A percentile compares a stretch with the other conserved stretches of the same genome.
phyloP scores from a whole-genome alignment of 352 stramenopile genomes.

The Blastocystis sp. region DNA sequence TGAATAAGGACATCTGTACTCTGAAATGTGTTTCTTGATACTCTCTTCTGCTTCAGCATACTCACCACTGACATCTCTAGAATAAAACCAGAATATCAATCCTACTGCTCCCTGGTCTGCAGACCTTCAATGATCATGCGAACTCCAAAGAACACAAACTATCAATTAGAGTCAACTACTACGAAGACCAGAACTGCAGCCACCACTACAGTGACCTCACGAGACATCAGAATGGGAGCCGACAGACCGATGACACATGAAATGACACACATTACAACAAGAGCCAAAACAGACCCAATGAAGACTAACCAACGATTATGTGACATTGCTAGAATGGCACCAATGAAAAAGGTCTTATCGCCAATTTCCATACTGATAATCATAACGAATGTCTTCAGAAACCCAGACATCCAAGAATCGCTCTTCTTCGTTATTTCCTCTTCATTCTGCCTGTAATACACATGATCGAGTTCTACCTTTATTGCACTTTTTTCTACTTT shows the following conservation, averaged over 20 bases:
- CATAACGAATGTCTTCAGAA: constrained; percentile 81
- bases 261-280: constrained; percentile 92
- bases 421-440: background rate
- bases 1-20: background rate
- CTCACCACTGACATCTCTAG: constrained; percentile 25
- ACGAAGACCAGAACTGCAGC: constrained; percentile 71
- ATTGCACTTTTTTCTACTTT: background rate
- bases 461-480: background rate
- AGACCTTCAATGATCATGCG: constrained; percentile 71
- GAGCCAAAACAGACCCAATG: constrained; percentile 82
- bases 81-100: background rate
- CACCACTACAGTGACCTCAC: constrained; percentile 74
- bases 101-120: background rate
- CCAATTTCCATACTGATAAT: constrained; percentile 96
- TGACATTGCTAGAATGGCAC: constrained; percentile 89
- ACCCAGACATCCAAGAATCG: constrained; percentile 68
- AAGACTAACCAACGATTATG: constrained; percentile 87
- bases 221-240: constrained; percentile 76
- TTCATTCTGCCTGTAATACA: background rate
- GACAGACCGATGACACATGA: constrained; percentile 88
- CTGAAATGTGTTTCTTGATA: background rate
- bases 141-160: constrained; percentile 77
- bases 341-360: constrained; percentile 99
- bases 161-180: background rate
- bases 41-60: constrained; percentile 35